A percentile compares a stretch with the other conserved stretches of the same genome.
phyloP scores from a whole-genome alignment of 495 filamentous ascomycete genomes.

The Hyaloscypha finlandica region DNA sequence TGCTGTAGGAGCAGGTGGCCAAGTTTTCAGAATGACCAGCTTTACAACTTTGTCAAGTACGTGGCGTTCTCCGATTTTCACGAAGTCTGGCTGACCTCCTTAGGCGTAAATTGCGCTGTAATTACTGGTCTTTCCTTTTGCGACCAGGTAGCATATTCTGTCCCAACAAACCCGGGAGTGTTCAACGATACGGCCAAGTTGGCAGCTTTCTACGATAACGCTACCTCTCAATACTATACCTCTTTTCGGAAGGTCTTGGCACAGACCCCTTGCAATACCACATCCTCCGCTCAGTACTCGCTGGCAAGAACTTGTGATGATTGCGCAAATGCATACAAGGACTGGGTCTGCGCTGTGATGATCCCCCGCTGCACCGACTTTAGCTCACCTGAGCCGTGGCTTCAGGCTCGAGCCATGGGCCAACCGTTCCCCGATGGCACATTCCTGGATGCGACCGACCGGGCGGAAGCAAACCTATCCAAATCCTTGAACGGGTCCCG shows the following conservation, averaged over 20 bases:
- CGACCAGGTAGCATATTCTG: constrained; percentile 82
- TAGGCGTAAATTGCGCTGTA: constrained; percentile 71
- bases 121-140: constrained; percentile 85
- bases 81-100: constrained; percentile 13
- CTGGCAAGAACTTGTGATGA: constrained; percentile 72
- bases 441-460: constrained; percentile 41
- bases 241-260: constrained; percentile 80
- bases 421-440: constrained; percentile 70
- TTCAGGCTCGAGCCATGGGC: constrained; percentile 68
- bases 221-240: constrained; percentile 59
- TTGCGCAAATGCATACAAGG: constrained; percentile 80
- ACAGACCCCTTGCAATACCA: constrained; percentile 82
- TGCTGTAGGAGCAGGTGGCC: constrained; percentile 65
- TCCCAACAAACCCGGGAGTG: constrained; percentile 72
- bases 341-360: constrained; percentile 91
- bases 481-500: constrained; percentile 52
- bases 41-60: constrained; percentile 80
- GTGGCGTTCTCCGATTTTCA: constrained; percentile 35
- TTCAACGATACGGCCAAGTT: constrained; percentile 47
- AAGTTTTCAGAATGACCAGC: constrained; percentile 63
- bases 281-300: constrained; percentile 68
- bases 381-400: constrained; percentile 51
- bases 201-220: constrained; percentile 67
- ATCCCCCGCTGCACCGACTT: constrained; percentile 92
- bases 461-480: constrained; percentile 34